Evolutionary conservation across 2,329 filamentous ascomycete genomes (phyloP).

Genomic region (Aureobasidium vineae): DNA sequence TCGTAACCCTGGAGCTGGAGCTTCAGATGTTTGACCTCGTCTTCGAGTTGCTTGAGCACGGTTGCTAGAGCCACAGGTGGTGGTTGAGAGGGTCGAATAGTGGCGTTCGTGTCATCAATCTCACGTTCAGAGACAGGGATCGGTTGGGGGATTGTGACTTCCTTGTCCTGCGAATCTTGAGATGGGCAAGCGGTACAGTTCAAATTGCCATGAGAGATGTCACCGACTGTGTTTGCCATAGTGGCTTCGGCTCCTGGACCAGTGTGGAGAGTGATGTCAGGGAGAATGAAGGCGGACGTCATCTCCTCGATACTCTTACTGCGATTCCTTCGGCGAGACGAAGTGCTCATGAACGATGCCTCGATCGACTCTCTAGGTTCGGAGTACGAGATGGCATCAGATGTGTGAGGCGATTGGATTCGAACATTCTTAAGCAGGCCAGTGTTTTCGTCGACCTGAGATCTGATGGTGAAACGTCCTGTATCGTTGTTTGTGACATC

Average conservation of each 20-base stretch:
- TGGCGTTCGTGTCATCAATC: slow-evolving; percentile 56
- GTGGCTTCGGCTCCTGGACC: slow-evolving; percentile 10
- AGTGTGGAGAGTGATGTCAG: slow-evolving; percentile 57
- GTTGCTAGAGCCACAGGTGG: slow-evolving; percentile 72
- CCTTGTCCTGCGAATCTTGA: slow-evolving; percentile 36
- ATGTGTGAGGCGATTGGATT: slow-evolving; percentile 40
- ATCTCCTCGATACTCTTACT: slow-evolving; percentile 48
- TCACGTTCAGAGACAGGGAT: slow-evolving; percentile 38
- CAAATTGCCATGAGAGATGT: slow-evolving; percentile 48
- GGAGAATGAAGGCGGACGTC: slow-evolving; percentile 63
- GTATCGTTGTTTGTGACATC: slow-evolving; percentile 47
- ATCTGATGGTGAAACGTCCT: slow-evolving; percentile 33
- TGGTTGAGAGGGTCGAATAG: slow-evolving; percentile 60
- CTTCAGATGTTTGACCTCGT: slow-evolving; percentile 76
- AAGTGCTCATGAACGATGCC: slow-evolving; percentile 50
- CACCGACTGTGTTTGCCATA: slow-evolving; percentile 29
- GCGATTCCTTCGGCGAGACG: slow-evolving; percentile 50
- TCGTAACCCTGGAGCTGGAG: slow-evolving; percentile 63
- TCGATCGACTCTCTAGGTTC: slow-evolving; percentile 40
- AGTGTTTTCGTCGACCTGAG: slow-evolving; percentile 33
- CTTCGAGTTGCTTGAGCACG: slow-evolving; percentile 78
- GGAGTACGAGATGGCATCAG: slow-evolving; percentile 34
- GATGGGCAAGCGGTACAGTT: slow-evolving; percentile 57
- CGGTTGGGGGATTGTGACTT: slow-evolving; percentile 42
- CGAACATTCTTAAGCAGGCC: slow-evolving; percentile 37